Evolutionary conservation across 164 flowering plant species (phyloP), one percentile per base, ranked within the genome.

Genomic region (Litsea cubeba): DNA sequence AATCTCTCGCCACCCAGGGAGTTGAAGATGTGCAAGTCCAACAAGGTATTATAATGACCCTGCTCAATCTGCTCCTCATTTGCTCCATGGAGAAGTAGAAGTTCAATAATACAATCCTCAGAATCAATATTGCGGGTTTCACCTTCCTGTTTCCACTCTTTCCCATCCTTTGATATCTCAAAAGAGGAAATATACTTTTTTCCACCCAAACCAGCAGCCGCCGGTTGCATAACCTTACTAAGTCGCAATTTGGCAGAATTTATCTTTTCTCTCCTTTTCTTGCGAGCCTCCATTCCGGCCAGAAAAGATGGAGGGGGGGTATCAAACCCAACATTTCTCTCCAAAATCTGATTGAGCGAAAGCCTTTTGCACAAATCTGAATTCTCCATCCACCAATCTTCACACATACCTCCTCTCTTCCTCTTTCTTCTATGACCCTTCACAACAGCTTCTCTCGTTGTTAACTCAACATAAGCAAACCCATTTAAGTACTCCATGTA

Each of bases 71-170:
- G 96, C 57, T 88, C 92, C 74, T 90, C 98, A 57, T 82, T 82
- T 63, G 90, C 97, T 74, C 72, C 80, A 82, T 89, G 97, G 35
- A 95, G 91, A 3, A 95, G 85, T 14, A 93, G 94, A 18, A 91
- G 84, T 75, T 93, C 97, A 76, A 95, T 89, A 14, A 92, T 79
- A 70, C 85, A 80, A 81, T 95, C 99, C 76, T 95, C 98, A 90
- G 92, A 90, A 79, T 92, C 95, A 64, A 89, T 51, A 25, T 63
- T 82, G 68, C 46, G 71, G 20, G 50, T n/a, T 32, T 76, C 46
- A 73, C 66, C 74, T 79, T 49, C 77, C 58, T 51, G 30, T 26
- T 49, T 3, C 67, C 60, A 75, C 28, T 63, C 62, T 81, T 83
- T 85, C 62, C 71, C 58, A 5, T 65, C 35, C 65, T 40, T 72